Evolutionary conservation across 2,329 filamentous ascomycete genomes (phyloP), one percentile per base, ranked within the genome.

Genomic region (Beauveria caledonica): DNA sequence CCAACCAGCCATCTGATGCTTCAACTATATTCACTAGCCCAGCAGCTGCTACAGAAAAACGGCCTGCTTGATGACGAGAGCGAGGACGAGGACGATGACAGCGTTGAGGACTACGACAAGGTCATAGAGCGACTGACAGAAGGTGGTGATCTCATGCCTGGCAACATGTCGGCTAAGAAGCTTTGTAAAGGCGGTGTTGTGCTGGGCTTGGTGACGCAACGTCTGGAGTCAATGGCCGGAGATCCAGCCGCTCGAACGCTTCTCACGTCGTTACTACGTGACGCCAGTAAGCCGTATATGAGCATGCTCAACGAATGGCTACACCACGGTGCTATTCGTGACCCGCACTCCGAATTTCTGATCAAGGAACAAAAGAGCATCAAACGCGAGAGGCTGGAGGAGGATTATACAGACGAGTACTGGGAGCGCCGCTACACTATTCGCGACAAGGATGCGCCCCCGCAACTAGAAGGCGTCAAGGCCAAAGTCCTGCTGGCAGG

Each of bases 351-450:
- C 1, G 94, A 99, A 72, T 99, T 99, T 66, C 77, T 99, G 58
- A 87, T 99, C 69, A 95, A 95, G 70, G 94, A 97, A 72, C 91
- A 96, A 68, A 95, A 93, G 73, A 96, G 92, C 69, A 97, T 99
- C 67, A 88, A 88, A 62, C 85, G 94, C 45, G 94, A 97, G 71
- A 84, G 90, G 62, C 78, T 99, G 3, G 92, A 97, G 69, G 88
- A 96, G 70, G 94, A 99, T 72, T 99, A 97, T 69, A 99, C 93
- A 0, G 94, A 99, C 72, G 94, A 99, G 69, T 99, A 99, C 73
- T 99, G 94, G 94, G 94, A 99, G 72, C 91, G 96, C 69, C 84
- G 94, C 64, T 99, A 99, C 71, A 97, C 94, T 5, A 88, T 99
- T 64, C 87, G 94, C 62, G 91, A 96, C 63, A 86, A 90, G 53